phyloP scores from a whole-genome alignment of 2,329 filamentous ascomycete genomes.

The Zelopaecilomyces penicillatus region DNA sequence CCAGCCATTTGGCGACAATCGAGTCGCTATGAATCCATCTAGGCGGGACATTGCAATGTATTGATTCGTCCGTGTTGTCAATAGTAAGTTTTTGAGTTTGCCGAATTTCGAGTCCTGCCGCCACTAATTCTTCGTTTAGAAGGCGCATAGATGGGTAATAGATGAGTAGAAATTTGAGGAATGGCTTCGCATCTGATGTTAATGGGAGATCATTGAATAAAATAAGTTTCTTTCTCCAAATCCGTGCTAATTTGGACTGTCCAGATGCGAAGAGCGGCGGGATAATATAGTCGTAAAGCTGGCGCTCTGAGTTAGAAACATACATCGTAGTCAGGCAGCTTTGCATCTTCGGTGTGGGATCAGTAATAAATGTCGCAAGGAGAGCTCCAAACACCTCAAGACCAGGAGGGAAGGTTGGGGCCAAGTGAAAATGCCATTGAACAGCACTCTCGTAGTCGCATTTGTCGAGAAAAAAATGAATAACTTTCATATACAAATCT shows the following conservation, averaged over 20 bases:
- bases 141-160: constrained; percentile 37
- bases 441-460: constrained; percentile 30
- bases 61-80: neutral
- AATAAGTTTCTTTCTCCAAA: constrained; percentile 40
- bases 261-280: constrained; percentile 42
- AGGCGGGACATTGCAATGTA: neutral
- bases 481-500: constrained; percentile 37
- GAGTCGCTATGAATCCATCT: constrained; percentile 26
- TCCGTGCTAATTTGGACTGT: constrained; percentile 31
- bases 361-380: constrained; percentile 34
- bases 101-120: constrained; percentile 10
- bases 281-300: constrained; percentile 44
- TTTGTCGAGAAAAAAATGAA: constrained; percentile 34
- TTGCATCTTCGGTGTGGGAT: constrained; percentile 28
- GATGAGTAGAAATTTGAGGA: constrained; percentile 37
- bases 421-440: constrained; percentile 41
- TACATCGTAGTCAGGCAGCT: constrained; percentile 38
- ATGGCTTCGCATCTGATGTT: constrained; percentile 33
- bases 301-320: constrained; percentile 30
- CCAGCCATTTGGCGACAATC: constrained; percentile 76
- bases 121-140: constrained; percentile 25
- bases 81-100: neutral
- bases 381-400: constrained; percentile 33
- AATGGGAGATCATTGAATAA: constrained; percentile 34
- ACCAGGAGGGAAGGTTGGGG: constrained; percentile 33